Conservation (phyloP, 176 grass and related monocot genomes). For the Dendrocalamus sinicus region DNA sequence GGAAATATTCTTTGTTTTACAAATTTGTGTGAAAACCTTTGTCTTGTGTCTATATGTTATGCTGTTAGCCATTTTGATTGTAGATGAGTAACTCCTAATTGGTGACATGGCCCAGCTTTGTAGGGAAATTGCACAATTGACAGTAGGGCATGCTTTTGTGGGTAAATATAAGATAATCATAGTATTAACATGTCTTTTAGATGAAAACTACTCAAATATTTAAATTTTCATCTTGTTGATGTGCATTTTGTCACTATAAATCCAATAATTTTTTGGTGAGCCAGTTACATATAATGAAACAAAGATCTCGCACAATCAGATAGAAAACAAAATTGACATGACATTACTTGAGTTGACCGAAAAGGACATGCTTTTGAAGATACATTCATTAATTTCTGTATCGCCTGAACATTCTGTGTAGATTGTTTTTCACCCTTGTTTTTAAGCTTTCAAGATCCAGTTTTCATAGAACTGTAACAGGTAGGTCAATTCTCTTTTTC, state of each 20-base stretch:
- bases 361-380: neutral
- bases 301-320: conserved; percentile 2
- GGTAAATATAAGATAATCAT: neutral
- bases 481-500: neutral
- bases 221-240: neutral
- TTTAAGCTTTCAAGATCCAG: neutral
- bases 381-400: neutral
- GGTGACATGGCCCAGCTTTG: neutral
- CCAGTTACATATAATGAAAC: neutral
- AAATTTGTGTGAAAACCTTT: neutral
- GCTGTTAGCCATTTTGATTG: neutral
- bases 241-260: conserved; percentile 2
- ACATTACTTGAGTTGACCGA: conserved; percentile 2
- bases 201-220: neutral
- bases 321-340: conserved; percentile 20
- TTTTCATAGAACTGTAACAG: neutral
- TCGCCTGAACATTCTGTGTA: neutral
- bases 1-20: neutral
- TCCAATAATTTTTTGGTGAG: neutral
- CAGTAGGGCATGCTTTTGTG: neutral
- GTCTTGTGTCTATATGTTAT: neutral
- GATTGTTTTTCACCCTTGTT: neutral
- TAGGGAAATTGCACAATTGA: neutral
- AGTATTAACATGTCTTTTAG: neutral
- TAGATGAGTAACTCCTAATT: conserved; percentile 15